A percentile compares a stretch with the other conserved stretches of the same genome.
phyloP scores from a whole-genome alignment of 106 monocot genomes.

The Dioscorea zingiberensis region DNA sequence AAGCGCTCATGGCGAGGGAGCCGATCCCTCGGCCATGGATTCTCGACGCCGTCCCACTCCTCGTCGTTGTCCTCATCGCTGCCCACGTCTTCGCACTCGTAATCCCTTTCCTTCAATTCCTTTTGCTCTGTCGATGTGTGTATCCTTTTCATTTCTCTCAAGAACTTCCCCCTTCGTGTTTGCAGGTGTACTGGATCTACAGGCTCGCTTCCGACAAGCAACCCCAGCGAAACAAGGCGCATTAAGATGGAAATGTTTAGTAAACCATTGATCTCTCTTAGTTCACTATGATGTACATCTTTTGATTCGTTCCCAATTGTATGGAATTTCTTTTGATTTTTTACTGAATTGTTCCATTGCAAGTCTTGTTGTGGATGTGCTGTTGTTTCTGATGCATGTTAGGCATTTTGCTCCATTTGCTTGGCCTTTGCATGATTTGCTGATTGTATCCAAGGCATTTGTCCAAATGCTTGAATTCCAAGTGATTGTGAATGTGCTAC shows the following conservation, averaged over 20 bases:
- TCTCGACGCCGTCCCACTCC: background rate
- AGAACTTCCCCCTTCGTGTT: background rate
- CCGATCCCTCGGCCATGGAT: conserved; percentile 3
- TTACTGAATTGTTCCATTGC: background rate
- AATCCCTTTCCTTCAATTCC: background rate
- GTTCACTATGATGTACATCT: background rate
- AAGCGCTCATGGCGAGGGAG: no score
- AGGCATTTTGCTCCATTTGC: background rate
- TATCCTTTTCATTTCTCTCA: background rate
- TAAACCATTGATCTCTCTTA: background rate
- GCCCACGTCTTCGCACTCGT: conserved; percentile 10
- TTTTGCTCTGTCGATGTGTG: background rate
- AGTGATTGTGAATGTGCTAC: no score
- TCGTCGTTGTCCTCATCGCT: conserved; percentile 10
- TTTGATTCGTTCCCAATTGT: background rate
- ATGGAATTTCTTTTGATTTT: background rate
- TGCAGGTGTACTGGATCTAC: conserved; percentile 12
- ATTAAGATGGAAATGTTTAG: background rate
- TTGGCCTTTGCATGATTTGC: background rate
- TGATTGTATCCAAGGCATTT: background rate
- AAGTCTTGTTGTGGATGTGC: background rate
- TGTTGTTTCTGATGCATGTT: background rate
- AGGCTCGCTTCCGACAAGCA: conserved; percentile 6
- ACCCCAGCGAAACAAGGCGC: conserved; percentile 2
- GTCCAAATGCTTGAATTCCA: background rate